Percentiles rank a stretch among this genome's conserved stretches.
phyloP scores from a whole-genome alignment of 306 rosid species.

The Sicyos edulis region DNA sequence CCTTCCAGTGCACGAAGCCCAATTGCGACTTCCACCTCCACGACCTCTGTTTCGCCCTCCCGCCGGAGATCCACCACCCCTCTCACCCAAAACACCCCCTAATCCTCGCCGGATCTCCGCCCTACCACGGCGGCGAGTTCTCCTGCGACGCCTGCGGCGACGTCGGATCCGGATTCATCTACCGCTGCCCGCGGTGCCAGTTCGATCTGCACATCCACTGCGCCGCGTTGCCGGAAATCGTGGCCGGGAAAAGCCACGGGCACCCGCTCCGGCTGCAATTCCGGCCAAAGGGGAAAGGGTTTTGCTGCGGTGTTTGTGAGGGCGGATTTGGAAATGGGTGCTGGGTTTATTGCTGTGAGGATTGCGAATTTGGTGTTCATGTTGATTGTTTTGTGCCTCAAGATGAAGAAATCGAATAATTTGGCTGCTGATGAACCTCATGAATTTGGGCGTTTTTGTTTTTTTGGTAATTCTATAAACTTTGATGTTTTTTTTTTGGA shows the following conservation, averaged over 20 bases:
- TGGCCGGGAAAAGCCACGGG: neutral
- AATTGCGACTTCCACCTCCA: slow-evolving; percentile 23
- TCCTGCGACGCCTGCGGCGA: slow-evolving; percentile 20
- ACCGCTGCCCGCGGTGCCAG: slow-evolving; percentile 23
- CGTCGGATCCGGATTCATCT: slow-evolving; percentile 20
- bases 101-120: slow-evolving; percentile 15
- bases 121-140: slow-evolving; percentile 18
- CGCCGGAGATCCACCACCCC: slow-evolving; percentile 22
- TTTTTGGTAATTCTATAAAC: neutral
- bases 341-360: slow-evolving; percentile 18
- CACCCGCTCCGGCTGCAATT: slow-evolving; percentile 15
- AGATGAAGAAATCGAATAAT: neutral
- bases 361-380: slow-evolving; percentile 21
- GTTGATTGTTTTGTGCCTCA: neutral
- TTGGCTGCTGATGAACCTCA: neutral
- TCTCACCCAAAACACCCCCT: slow-evolving; percentile 26
- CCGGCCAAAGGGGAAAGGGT: neutral
- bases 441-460: neutral
- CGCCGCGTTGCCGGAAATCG: slow-evolving; percentile 18
- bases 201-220: slow-evolving; percentile 24
- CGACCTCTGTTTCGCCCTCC: slow-evolving; percentile 19
- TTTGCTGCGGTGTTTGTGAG: slow-evolving; percentile 15
- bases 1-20: slow-evolving; percentile 21
- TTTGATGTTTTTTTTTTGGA: neutral
- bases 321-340: slow-evolving; percentile 4